Conservation (phyloP, 441 rosid genomes). For the Bruguiera hainesii region DNA sequence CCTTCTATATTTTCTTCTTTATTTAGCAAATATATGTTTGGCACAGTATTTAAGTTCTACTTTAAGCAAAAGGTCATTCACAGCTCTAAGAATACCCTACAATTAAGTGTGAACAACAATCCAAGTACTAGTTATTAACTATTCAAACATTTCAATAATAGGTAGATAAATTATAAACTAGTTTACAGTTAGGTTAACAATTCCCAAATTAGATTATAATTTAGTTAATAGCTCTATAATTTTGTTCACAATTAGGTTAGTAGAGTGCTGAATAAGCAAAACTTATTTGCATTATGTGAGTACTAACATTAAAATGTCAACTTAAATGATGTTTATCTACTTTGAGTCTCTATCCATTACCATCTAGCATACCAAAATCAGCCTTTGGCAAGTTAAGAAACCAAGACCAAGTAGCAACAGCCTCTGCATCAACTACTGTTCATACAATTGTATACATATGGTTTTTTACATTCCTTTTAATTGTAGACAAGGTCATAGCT, state of each 20-base stretch:
- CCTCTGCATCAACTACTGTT: neutral
- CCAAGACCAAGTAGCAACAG: neutral
- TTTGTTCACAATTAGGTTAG: too few species aligned
- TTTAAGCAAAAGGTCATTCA: neutral
- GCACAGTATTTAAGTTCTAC: neutral
- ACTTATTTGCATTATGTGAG: neutral
- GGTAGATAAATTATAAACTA: neutral
- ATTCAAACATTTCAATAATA: too few species aligned
- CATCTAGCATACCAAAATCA: too few species aligned
- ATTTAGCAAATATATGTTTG: neutral
- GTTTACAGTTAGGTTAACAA: too few species aligned
- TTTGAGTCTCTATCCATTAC: too few species aligned
- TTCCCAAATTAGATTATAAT: too few species aligned
- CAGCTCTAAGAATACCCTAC: neutral
- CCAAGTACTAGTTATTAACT: too few species aligned
- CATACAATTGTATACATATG: too few species aligned
- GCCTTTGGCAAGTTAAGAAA: neutral
- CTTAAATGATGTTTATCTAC: too few species aligned
- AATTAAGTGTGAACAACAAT: too few species aligned
- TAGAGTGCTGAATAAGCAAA: too few species aligned
- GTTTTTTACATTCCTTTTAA: neutral
- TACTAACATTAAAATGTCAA: too few species aligned
- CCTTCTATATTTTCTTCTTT: neutral
- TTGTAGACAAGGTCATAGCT: neutral
- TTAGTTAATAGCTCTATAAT: neutral